Evolutionary conservation across 2,329 filamentous ascomycete genomes (phyloP).

Genomic region (Microsporum audouinii): DNA sequence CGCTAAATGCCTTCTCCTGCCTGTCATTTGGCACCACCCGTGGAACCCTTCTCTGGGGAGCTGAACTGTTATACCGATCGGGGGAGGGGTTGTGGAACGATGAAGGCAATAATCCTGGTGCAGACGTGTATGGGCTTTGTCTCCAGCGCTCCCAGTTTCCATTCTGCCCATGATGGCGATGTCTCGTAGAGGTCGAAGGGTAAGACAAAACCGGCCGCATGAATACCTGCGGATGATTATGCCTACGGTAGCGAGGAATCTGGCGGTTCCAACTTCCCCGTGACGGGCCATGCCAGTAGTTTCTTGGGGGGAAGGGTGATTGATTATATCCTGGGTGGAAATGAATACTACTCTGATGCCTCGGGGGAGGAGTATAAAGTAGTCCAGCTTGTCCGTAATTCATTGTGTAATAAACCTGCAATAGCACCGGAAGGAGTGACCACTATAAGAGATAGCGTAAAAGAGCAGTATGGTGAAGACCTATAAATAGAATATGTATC

Average conservation of each 20-base stretch:
- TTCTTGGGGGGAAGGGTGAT: not conserved
- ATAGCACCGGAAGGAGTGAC: not conserved
- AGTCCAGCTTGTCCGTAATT: not conserved
- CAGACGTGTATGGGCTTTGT: not conserved
- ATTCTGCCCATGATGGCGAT: not conserved
- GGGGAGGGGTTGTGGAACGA: not conserved
- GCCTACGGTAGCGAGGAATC: not conserved
- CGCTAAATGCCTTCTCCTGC: constrained; percentile 10
- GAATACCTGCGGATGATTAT: not conserved
- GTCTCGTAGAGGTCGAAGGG: not conserved
- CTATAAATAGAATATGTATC: not conserved
- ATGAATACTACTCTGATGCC: not conserved
- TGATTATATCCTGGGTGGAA: not conserved
- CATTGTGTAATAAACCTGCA: not conserved
- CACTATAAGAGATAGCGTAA: not conserved
- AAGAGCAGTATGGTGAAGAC: not conserved
- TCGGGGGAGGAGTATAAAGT: not conserved
- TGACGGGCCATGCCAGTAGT: not conserved
- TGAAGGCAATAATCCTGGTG: not conserved
- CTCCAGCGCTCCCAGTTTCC: not conserved
- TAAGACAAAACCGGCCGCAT: not conserved
- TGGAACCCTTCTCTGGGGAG: not conserved
- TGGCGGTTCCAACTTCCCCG: not conserved
- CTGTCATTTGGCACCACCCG: constrained; percentile 6
- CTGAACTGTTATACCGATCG: not conserved